These are phyloP conservation scores for Lumnitzera racemosa DNA, from an alignment of 345 rosid species.

Conservation along the genomic window DNA sequence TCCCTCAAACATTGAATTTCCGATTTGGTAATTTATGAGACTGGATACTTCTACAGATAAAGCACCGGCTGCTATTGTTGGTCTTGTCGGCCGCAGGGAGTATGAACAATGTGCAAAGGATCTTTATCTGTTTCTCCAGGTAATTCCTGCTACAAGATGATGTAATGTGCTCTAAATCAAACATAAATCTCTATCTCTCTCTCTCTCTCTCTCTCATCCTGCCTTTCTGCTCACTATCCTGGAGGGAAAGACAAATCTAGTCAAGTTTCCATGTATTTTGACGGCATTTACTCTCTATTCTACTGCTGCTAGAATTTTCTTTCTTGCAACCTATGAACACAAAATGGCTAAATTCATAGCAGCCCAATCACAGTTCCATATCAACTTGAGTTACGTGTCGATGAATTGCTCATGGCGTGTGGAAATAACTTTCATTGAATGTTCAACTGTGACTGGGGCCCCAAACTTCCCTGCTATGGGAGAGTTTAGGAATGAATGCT, in stretches of 20 bases:
- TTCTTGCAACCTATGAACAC: too few relatives aligned
- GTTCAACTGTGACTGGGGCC: too few relatives aligned
- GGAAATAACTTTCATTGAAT: too few relatives aligned
- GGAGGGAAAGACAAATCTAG: neutral
- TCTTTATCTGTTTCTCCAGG: constrained; percentile 95
- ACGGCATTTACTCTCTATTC: too few relatives aligned
- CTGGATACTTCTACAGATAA: constrained; percentile 42
- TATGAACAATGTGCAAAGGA: constrained; percentile 89
- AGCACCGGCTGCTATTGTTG: constrained; percentile 73
- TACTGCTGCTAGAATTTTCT: too few relatives aligned
- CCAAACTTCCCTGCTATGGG: too few relatives aligned
- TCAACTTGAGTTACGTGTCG: too few relatives aligned
- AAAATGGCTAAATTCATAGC: too few relatives aligned
- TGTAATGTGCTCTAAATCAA: too few relatives aligned
- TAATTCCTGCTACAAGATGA: constrained; percentile 13
- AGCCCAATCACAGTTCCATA: too few relatives aligned
- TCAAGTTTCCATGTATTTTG: neutral
- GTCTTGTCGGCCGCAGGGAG: constrained; percentile 89
- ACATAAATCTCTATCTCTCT: neutral
- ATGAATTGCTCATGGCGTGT: too few relatives aligned
- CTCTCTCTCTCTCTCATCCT: neutral
- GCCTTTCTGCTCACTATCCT: neutral
- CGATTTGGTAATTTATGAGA: neutral
- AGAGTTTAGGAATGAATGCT: too few relatives aligned
- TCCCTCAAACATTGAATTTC: neutral